phyloP scores from a whole-genome alignment of 129 eudicot species.

The Helianthus tuberosus region DNA sequence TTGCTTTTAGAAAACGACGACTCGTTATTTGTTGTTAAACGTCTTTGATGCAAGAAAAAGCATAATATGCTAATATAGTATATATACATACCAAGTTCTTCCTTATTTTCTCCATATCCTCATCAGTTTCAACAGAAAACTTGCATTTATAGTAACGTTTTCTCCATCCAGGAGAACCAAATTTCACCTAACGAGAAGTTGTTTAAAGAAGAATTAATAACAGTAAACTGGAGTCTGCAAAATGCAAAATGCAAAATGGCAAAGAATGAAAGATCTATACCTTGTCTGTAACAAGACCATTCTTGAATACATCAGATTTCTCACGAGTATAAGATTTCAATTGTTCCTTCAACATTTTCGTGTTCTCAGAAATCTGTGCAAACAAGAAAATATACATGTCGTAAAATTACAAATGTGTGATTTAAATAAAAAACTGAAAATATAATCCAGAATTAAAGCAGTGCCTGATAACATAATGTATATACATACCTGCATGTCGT shows the following conservation, averaged over 20 bases:
- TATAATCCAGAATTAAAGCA: neutral
- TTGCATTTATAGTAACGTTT: slow-evolving; percentile 54
- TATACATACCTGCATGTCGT: slow-evolving; percentile 10
- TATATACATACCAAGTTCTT: slow-evolving; percentile 43
- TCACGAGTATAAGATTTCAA: slow-evolving; percentile 32
- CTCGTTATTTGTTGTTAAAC: neutral
- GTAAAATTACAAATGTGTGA: neutral
- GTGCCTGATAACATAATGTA: neutral
- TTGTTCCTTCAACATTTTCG: slow-evolving; percentile 44
- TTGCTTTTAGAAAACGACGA: neutral
- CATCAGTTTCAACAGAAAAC: slow-evolving; percentile 38
- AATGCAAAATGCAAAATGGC: neutral
- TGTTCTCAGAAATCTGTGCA: slow-evolving; percentile 40
- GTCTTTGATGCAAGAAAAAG: neutral
- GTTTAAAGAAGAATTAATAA: neutral
- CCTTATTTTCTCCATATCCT: slow-evolving; percentile 38
- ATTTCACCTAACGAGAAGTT: slow-evolving; percentile 41
- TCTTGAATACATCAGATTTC: slow-evolving; percentile 35
- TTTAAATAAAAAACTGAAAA: neutral
- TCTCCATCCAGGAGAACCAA: slow-evolving; percentile 51
- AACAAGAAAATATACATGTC: neutral
- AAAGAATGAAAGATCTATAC: slow-evolving; percentile 19
- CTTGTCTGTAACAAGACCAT: slow-evolving; percentile 42
- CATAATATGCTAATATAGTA: neutral
- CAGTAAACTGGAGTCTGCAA: neutral